Base-by-base conservation (phyloP, 306 rosid species). In the Pyrus bretschneideri region DNA sequence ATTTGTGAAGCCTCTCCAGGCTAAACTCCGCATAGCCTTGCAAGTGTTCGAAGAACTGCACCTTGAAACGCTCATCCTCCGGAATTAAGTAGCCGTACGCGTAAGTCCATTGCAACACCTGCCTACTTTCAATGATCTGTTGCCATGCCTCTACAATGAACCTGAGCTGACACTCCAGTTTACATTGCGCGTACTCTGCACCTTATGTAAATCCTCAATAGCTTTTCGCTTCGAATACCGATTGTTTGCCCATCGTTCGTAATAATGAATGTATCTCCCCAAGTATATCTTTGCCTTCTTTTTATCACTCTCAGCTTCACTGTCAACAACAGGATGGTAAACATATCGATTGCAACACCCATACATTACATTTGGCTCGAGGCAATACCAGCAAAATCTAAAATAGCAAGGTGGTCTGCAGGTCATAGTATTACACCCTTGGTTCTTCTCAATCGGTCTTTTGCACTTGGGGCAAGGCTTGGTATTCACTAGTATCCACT, bases 391-490 rank as follows among this genome's bases (percentile, higher is more conserved):
- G 31, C 75, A 71, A 21, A 54, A 71, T 0, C 33, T 29, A 4
- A 19, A n/a, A 18, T 2, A 33, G 35, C 75, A 71, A 4, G 64
- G 75, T 11, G 45, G 25, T 3, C 29, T 3, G 33, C 75, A 71
- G 6, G n/a, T 71, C 75, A 71, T 71, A 8, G 33, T 63, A 12
- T 71, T 59, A 55, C 75, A 71, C 31, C 75, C 65, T 3, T 55
- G 4, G 75, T 71, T 71, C 65, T 55, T 71, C 75, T 71, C n/a
- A 33, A 71, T 71, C 2, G 75, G 51, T 54, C 21, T 52, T 35
- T 71, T 31, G 65, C 75, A 71, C 46, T 52, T 30, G 2, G 75
- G 75, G n/a, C 75, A 71, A 10, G 64, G 49, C 64, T 54, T 71
- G 13, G 65, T 52, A 46, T 71, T 52, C 4, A 21, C 29, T 17